These are phyloP conservation scores for Camelina neglecta DNA, from an alignment of 345 rosid species.

Conservation along the genomic window DNA sequence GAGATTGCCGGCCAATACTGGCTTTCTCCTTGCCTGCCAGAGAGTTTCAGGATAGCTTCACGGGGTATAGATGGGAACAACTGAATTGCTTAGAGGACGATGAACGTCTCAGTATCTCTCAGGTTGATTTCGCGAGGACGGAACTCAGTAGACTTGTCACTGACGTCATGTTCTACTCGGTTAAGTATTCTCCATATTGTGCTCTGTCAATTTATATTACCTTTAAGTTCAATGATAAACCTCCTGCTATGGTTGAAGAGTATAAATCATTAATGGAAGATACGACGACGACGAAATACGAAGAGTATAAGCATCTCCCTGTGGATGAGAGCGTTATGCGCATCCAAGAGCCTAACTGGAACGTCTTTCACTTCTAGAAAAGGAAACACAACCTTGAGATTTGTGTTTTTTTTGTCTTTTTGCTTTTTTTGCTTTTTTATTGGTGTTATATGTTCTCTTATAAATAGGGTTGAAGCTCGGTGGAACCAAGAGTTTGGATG, in stretches of 20 bases:
- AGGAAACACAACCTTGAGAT: no score
- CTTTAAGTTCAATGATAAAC: neutral
- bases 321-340: neutral
- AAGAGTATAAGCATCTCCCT: neutral
- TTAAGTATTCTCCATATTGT: neutral
- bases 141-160: neutral
- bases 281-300: neutral
- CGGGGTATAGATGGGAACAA: conserved; percentile 1
- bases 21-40: conserved; percentile 7
- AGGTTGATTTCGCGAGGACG: neutral
- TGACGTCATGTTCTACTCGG: neutral
- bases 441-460: no score
- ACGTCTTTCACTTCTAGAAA: no score
- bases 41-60: neutral
- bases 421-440: no score
- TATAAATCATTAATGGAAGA: neutral
- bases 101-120: neutral
- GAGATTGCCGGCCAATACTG: neutral
- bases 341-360: neutral
- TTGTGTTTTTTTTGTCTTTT: no score
- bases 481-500: neutral
- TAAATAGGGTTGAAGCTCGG: no score
- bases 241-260: neutral
- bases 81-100: neutral
- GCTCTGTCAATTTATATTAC: neutral